Conservation (phyloP, 768 basidiomycete genomes). For the Rhodotorula toruloides region DNA sequence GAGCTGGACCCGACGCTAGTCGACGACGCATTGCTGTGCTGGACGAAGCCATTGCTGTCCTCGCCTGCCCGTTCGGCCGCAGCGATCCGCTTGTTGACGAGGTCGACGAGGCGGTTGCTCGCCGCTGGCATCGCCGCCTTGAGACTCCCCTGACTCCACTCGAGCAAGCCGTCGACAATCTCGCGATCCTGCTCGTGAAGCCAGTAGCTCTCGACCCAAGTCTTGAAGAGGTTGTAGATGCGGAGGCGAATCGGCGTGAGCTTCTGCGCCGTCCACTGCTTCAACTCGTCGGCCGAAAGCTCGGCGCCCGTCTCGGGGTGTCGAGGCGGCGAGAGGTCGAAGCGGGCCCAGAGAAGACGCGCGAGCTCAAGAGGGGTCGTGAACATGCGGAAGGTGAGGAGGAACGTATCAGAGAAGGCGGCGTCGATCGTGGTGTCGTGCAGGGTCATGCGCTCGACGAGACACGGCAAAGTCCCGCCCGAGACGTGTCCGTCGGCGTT, state of each 20-base stretch:
- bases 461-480: constrained; percentile 77
- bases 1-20: constrained; percentile 11
- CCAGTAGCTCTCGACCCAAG: constrained; percentile 92
- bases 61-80: constrained; percentile 12
- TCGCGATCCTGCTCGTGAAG: constrained; percentile 64
- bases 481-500: constrained; percentile 84
- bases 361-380: constrained; percentile 70
- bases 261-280: constrained; percentile 78
- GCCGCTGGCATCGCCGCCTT: constrained; percentile 46
- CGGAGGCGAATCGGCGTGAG: constrained; percentile 83
- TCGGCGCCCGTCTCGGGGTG: constrained; percentile 49
- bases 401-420: constrained; percentile 81
- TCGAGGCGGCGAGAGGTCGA: constrained; percentile 62
- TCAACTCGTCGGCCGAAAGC: constrained; percentile 58
- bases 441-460: constrained; percentile 97
- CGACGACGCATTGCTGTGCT: constrained; percentile 8
- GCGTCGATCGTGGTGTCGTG: constrained; percentile 85
- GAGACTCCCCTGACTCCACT: constrained; percentile 45
- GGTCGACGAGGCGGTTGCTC: constrained; percentile 45
- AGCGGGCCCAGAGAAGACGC: constrained; percentile 70
- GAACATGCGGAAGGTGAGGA: constrained; percentile 91
- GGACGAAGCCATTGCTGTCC: neutral
- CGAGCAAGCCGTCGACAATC: constrained; percentile 49
- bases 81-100: constrained; percentile 42
- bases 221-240: constrained; percentile 86